Percentiles rank a stretch among this genome's conserved stretches.
Conservation (phyloP, 768 basidiomycete species). For the Amanita molliuscula region DNA sequence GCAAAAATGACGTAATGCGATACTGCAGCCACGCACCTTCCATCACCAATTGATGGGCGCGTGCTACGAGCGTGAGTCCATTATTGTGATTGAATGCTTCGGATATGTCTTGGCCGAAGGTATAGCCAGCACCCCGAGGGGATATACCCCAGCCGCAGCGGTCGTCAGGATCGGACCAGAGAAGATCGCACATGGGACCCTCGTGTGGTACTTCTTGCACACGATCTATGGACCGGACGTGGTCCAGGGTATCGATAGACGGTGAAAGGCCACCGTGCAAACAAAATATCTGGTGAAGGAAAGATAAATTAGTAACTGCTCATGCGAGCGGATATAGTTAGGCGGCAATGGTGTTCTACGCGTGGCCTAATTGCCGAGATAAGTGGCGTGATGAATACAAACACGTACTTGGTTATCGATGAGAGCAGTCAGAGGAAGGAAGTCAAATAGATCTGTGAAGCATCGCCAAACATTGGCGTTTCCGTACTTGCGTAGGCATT, state of each 20-base stretch:
- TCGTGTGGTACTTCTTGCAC: conserved; percentile 99
- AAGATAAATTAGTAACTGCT: not conserved
- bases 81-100: conserved; percentile 99
- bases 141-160: conserved; percentile 99
- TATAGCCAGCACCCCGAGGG: conserved; percentile 97
- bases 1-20: not conserved
- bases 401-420: conserved; percentile 96
- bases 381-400: not conserved
- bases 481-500: conserved; percentile 98
- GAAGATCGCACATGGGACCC: conserved; percentile 98
- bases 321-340: conserved; percentile 1
- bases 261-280: conserved; percentile 96
- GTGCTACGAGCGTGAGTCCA: conserved; percentile 88
- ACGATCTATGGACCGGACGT: conserved; percentile 96
- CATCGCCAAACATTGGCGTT: conserved; percentile 99
- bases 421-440: conserved; percentile 90
- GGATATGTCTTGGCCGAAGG: conserved; percentile 98
- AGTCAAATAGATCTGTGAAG: conserved; percentile 98
- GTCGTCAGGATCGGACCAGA: conserved; percentile 99
- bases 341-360: not conserved
- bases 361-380: not conserved
- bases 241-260: conserved; percentile 98
- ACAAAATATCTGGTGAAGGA: conserved; percentile 79
- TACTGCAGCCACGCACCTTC: conserved; percentile 52
- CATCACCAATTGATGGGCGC: conserved; percentile 94